Percentiles rank a stretch among this genome's conserved stretches.
These are phyloP conservation scores for Cyclostephanos tholiformis DNA, from an alignment of 108 stramenopile species.

Conservation along the genomic window DNA sequence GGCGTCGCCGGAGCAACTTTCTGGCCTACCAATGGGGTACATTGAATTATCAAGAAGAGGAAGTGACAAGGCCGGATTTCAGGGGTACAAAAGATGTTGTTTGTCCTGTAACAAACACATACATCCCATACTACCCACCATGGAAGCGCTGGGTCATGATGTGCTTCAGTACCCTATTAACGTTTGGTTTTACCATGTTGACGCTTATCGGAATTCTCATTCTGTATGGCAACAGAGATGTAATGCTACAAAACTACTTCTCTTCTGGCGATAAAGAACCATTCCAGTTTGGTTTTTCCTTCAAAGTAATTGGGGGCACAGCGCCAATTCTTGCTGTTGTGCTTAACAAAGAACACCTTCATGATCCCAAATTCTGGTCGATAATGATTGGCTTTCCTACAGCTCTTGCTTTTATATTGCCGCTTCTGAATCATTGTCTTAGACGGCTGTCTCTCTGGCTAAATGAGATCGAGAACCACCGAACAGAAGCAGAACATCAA, in stretches of 20 bases:
- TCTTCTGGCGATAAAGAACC: slow-evolving; percentile 38
- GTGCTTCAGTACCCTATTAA: slow-evolving; percentile 81
- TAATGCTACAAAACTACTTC: slow-evolving; percentile 83
- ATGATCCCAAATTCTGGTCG: slow-evolving; percentile 85
- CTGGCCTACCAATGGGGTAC: slow-evolving; percentile 92
- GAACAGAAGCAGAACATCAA: slow-evolving; percentile 92
- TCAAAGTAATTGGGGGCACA: slow-evolving; percentile 61
- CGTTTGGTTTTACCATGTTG: slow-evolving; percentile 71
- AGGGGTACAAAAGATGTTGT: slow-evolving; percentile 70
- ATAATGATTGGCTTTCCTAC: slow-evolving; percentile 77
- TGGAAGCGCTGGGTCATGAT: slow-evolving; percentile 88
- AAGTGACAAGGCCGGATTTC: slow-evolving; percentile 92
- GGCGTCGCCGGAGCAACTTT: slow-evolving; percentile 82
- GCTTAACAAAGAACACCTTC: slow-evolving; percentile 60
- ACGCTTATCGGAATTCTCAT: slow-evolving; percentile 81
- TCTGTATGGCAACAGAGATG: slow-evolving; percentile 84
- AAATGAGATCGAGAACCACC: slow-evolving; percentile 94
- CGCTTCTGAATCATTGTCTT: slow-evolving; percentile 80
- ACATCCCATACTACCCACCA: slow-evolving; percentile 78
- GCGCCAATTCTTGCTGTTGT: slow-evolving; percentile 58
- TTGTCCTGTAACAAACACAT: slow-evolving; percentile 79
- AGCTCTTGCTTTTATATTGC: slow-evolving; percentile 83
- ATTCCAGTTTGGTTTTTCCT: slow-evolving; percentile 54
- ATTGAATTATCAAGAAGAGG: slow-evolving; percentile 90
- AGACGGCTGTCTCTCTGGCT: slow-evolving; percentile 79